These are phyloP conservation scores for Yamadazyma sp. DNA, from an alignment of 1,139 yeast genomes.

Conservation along the genomic window DNA sequence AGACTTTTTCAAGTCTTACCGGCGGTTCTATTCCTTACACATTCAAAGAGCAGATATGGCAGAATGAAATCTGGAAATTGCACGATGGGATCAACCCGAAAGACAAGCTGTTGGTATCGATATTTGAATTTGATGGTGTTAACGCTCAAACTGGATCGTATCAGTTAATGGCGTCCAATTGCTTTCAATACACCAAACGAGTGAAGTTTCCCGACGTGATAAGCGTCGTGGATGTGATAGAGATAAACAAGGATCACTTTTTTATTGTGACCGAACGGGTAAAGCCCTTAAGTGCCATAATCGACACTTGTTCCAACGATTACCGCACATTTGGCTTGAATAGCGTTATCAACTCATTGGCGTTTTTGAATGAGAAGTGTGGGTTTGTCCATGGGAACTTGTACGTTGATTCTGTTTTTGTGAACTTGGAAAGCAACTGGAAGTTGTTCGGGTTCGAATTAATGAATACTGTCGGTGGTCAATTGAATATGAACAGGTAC, in stretches of 20 bases:
- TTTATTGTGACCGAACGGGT: slow-evolving; percentile 80
- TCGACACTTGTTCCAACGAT: slow-evolving; percentile 30
- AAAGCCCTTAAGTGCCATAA: slow-evolving; percentile 50
- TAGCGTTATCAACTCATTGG: slow-evolving; percentile 54
- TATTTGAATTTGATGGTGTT: slow-evolving; percentile 57
- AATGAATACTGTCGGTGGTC: slow-evolving; percentile 49
- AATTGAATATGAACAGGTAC: slow-evolving; percentile 26
- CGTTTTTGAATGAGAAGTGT: slow-evolving; percentile 64
- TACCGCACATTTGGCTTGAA: slow-evolving; percentile 59
- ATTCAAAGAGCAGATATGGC: slow-evolving; percentile 43
- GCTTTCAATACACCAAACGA: slow-evolving; percentile 62
- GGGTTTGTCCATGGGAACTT: slow-evolving; percentile 67
- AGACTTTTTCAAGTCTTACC: slow-evolving; percentile 55
- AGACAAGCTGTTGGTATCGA: slow-evolving; percentile 44
- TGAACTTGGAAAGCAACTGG: slow-evolving; percentile 77
- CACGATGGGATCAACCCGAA: slow-evolving; percentile 49
- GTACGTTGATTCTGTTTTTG: slow-evolving; percentile 56
- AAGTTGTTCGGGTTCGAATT: slow-evolving; percentile 82
- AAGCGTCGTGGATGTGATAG: slow-evolving; percentile 66
- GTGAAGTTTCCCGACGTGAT: slow-evolving; percentile 80
- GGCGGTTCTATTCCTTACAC: slow-evolving; percentile 59
- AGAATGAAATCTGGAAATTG: slow-evolving; percentile 44
- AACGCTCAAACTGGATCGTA: slow-evolving; percentile 4
- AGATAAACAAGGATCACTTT: slow-evolving; percentile 52
- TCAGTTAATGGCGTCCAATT: slow-evolving; percentile 49